A percentile compares a stretch with the other conserved stretches of the same genome.
Conservation (phyloP, 148 eudicot species). For the Pouteria glomerata region DNA sequence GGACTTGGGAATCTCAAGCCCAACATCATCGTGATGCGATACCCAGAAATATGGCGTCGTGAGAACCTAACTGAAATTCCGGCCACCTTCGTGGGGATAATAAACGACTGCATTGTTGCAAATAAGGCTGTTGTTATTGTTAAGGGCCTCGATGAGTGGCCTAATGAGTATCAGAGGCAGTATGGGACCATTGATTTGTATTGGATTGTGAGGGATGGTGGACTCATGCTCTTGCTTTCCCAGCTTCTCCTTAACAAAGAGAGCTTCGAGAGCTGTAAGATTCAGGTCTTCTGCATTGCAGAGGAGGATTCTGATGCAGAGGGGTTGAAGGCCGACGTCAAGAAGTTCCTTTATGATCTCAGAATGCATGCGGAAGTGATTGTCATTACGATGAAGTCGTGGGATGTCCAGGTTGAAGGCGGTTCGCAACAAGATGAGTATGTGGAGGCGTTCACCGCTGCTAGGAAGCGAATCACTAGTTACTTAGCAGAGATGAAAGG, state of each 20-base stretch:
- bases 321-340: slow-evolving; percentile 82
- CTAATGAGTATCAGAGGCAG: slow-evolving; percentile 86
- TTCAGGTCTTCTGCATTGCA: slow-evolving; percentile 94
- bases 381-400: slow-evolving; percentile 79
- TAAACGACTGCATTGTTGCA: slow-evolving; percentile 93
- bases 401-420: slow-evolving; percentile 69
- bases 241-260: slow-evolving; percentile 93
- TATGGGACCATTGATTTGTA: slow-evolving; percentile 94
- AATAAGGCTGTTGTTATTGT: slow-evolving; percentile 98
- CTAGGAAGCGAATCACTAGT: slow-evolving; percentile 58
- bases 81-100: slow-evolving; percentile 86
- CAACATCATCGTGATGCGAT: slow-evolving; percentile 88
- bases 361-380: slow-evolving; percentile 97
- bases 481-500: slow-evolving; percentile 63
- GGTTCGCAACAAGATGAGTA: slow-evolving; percentile 69
- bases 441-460: slow-evolving; percentile 66
- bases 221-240: slow-evolving; percentile 95
- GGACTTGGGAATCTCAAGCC: slow-evolving; percentile 99
- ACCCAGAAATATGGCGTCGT: slow-evolving; percentile 97
- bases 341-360: slow-evolving; percentile 88
- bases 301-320: slow-evolving; percentile 96
- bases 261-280: slow-evolving; percentile 95
- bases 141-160: slow-evolving; percentile 98
- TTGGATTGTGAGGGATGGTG: slow-evolving; percentile 98
- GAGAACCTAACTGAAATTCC: slow-evolving; percentile 90